Evolutionary conservation across 2,329 filamentous ascomycete species (phyloP).

Genomic region (Claviceps sp.): DNA sequence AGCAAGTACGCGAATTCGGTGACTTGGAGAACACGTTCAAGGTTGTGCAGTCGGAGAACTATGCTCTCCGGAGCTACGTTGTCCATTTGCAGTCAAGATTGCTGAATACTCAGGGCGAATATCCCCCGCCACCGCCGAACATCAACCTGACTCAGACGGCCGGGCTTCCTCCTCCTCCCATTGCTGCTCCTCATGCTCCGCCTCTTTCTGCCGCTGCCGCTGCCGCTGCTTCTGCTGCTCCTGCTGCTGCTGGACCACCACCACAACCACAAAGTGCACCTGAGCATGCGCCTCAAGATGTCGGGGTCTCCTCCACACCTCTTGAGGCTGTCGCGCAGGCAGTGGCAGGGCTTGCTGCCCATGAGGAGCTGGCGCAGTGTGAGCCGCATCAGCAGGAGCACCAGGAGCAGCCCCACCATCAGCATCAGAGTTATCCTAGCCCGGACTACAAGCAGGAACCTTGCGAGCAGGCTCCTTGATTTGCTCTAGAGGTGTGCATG

Average conservation of each 20-base stretch:
- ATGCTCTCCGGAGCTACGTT: slow-evolving; percentile 81
- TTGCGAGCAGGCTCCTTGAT: slow-evolving; percentile 28
- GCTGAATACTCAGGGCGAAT: slow-evolving; percentile 70
- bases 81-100: slow-evolving; percentile 79
- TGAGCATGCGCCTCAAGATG: slow-evolving; percentile 13
- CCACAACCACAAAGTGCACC: slow-evolving; percentile 13
- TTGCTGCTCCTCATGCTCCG: not conserved
- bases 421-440: slow-evolving; percentile 12
- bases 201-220: not conserved
- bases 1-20: slow-evolving; percentile 73
- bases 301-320: slow-evolving; percentile 22
- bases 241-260: slow-evolving; percentile 2
- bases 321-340: slow-evolving; percentile 39
- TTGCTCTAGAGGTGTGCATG: slow-evolving; percentile 40
- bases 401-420: not conserved
- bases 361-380: slow-evolving; percentile 22
- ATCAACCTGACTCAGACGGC: slow-evolving; percentile 45
- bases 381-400: slow-evolving; percentile 18
- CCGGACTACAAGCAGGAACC: slow-evolving; percentile 24
- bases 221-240: slow-evolving; percentile 6
- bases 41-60: slow-evolving; percentile 76
- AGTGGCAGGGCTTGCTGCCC: slow-evolving; percentile 28
- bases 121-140: slow-evolving; percentile 70
- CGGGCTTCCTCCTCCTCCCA: not conserved
- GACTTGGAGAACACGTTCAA: slow-evolving; percentile 68